Percentiles rank a stretch among this genome's conserved stretches.
Conservation (phyloP, 2,329 filamentous ascomycete species). For the Fusarium sp. region DNA sequence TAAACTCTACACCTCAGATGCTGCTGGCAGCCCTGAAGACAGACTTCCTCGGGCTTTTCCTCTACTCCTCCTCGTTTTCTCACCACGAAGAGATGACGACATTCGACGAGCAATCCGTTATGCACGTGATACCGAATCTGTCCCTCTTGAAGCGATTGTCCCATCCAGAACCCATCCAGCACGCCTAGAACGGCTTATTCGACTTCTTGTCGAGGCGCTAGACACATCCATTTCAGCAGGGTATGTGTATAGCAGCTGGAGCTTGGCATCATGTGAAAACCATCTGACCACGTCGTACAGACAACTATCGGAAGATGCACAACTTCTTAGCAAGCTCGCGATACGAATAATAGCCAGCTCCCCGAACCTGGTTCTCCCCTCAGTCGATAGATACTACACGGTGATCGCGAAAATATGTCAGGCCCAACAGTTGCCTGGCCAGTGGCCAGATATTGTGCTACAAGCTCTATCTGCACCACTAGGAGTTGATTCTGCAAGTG, state of each 20-base stretch:
- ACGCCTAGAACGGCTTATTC: constrained; percentile 51
- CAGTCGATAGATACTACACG: constrained; percentile 53
- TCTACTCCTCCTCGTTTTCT: constrained; percentile 64
- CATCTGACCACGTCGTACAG: constrained; percentile 34
- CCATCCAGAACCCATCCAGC: constrained; percentile 44
- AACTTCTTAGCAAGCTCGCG: constrained; percentile 52
- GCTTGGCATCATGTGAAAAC: background rate
- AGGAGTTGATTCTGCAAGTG: constrained; percentile 15
- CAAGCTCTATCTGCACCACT: constrained; percentile 49
- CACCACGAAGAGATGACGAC: constrained; percentile 58
- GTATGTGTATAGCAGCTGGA: constrained; percentile 35
- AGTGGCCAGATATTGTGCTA: constrained; percentile 40
- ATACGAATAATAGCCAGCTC: constrained; percentile 42
- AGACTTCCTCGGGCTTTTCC: constrained; percentile 56
- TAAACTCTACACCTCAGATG: constrained; percentile 59
- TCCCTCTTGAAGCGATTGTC: constrained; percentile 51
- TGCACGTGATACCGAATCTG: constrained; percentile 55
- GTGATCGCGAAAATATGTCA: constrained; percentile 53
- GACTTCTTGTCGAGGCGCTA: constrained; percentile 52
- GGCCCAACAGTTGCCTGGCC: constrained; percentile 25
- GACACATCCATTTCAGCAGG: constrained; percentile 33
- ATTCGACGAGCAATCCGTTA: constrained; percentile 60
- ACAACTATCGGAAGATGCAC: constrained; percentile 34
- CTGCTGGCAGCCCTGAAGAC: constrained; percentile 47
- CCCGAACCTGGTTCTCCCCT: constrained; percentile 39